A percentile compares a stretch with the other conserved stretches of the same genome.
Evolutionary conservation across 2,329 filamentous ascomycete genomes (phyloP).

Genomic region (Calonectria fujianensis): DNA sequence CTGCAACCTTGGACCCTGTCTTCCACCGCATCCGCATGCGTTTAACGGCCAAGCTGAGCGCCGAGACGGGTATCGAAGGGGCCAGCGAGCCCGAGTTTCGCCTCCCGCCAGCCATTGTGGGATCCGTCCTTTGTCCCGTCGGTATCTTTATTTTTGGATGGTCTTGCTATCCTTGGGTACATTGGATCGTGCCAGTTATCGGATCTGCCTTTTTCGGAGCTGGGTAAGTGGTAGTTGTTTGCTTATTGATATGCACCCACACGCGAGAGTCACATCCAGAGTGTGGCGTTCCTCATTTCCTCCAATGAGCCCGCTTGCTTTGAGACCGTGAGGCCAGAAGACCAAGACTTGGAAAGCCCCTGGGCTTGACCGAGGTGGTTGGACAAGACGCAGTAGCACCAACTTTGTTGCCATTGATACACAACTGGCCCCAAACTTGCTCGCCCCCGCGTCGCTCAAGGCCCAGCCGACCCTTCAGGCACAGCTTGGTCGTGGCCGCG

Average conservation of each 20-base stretch:
- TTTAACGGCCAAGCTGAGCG: slow-evolving; percentile 73
- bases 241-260: slow-evolving; percentile 24
- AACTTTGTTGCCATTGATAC: slow-evolving; percentile 35
- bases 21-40: slow-evolving; percentile 77
- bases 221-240: slow-evolving; percentile 71
- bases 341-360: slow-evolving; percentile 8
- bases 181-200: slow-evolving; percentile 86
- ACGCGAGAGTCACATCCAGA: slow-evolving; percentile 29
- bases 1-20: slow-evolving; percentile 77
- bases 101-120: slow-evolving; percentile 83
- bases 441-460: slow-evolving; percentile 32
- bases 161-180: slow-evolving; percentile 84
- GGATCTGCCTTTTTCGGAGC: slow-evolving; percentile 82
- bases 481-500: slow-evolving; percentile 58
- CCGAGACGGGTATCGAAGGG: slow-evolving; percentile 70
- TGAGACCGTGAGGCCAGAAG: slow-evolving; percentile 12
- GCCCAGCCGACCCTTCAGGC: slow-evolving; percentile 52
- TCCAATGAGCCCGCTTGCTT: not conserved
- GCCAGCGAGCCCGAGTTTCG: slow-evolving; percentile 90
- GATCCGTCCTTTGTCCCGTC: slow-evolving; percentile 85
- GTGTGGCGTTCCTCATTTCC: slow-evolving; percentile 18
- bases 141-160: slow-evolving; percentile 93
- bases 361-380: slow-evolving; percentile 28
- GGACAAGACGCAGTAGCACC: slow-evolving; percentile 14
- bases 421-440: slow-evolving; percentile 42